phyloP scores from a whole-genome alignment of 768 basidiomycete genomes.

The Mycena indigotica region DNA sequence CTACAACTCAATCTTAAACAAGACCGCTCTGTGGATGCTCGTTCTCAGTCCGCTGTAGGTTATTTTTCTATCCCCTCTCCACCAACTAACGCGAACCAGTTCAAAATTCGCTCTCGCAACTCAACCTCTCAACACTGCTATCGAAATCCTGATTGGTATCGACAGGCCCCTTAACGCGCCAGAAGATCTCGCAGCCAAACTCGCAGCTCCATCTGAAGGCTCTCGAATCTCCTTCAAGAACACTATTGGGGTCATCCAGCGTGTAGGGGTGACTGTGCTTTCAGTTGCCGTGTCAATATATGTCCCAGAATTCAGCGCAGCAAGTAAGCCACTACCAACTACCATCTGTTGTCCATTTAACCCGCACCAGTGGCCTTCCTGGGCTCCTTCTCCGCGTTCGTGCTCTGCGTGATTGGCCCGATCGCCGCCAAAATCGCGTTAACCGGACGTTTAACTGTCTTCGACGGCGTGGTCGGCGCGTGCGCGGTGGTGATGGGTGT shows the following conservation, averaged over 20 bases:
- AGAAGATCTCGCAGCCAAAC: conserved; percentile 42
- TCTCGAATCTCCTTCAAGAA: conserved; percentile 37
- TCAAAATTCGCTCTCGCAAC: conserved; percentile 88
- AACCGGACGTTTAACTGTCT: conserved; percentile 46
- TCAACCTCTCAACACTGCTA: conserved; percentile 82
- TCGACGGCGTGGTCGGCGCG: conserved; percentile 59
- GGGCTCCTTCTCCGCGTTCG: conserved; percentile 82
- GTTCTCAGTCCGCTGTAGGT: conserved; percentile 77
- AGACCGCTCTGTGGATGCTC: conserved; percentile 82
- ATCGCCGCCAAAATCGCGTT: conserved; percentile 71
- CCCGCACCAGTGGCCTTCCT: conserved; percentile 69
- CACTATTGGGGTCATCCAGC: conserved; percentile 52
- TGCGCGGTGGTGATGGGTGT: conserved; percentile 65
- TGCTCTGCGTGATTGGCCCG: conserved; percentile 79
- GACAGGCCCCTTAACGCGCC: conserved; percentile 45
- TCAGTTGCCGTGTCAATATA: conserved; percentile 75
- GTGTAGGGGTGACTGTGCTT: conserved; percentile 58
- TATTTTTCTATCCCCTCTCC: too few species aligned
- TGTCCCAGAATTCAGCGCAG: conserved; percentile 78
- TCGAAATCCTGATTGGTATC: conserved; percentile 78
- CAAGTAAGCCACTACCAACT: conserved; percentile 37
- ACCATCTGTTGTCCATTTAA: background rate
- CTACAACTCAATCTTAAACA: conserved; percentile 75
- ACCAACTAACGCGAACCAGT: too few species aligned
- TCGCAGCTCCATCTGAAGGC: conserved; percentile 24